Percentiles rank a stretch among this genome's conserved stretches.
Conservation (phyloP, 1,284 basidiomycete genomes). For the Naganishia liquefaciens region DNA sequence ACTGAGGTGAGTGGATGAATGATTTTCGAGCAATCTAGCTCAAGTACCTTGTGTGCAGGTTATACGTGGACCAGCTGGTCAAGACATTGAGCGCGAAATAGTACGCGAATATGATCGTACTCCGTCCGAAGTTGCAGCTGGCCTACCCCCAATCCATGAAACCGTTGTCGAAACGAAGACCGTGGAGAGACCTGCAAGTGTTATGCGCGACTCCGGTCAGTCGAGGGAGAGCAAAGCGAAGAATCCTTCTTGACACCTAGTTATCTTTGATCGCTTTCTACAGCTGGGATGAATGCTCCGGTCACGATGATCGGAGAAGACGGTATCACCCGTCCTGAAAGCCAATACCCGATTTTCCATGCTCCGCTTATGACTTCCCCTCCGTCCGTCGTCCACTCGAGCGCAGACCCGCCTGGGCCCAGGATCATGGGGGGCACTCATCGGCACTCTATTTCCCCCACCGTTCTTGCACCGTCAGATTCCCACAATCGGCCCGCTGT, state of each 20-base stretch:
- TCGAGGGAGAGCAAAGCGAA: too few species aligned
- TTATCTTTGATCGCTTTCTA: too few species aligned
- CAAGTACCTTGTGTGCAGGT: conserved; percentile 9
- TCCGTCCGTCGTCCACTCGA: conserved; percentile 2
- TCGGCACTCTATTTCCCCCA: neutral
- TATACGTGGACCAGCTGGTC: conserved; percentile 26
- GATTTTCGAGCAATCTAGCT: neutral
- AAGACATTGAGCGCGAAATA: conserved; percentile 24
- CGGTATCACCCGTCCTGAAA: neutral
- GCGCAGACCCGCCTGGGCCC: neutral
- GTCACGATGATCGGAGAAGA: conserved; percentile 4
- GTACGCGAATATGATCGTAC: conserved; percentile 31
- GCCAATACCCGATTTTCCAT: conserved; percentile 7
- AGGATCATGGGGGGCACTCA: neutral
- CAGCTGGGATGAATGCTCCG: neutral
- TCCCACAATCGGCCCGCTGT: conserved; percentile 3
- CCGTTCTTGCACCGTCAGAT: conserved; percentile 12
- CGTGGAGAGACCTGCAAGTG: neutral
- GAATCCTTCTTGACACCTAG: too few species aligned
- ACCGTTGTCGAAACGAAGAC: conserved; percentile 30
- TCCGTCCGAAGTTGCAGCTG: conserved; percentile 28
- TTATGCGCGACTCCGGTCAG: neutral
- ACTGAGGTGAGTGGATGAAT: conserved; percentile 24
- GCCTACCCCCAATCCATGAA: conserved; percentile 25
- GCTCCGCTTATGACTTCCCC: conserved; percentile 12